These are phyloP conservation scores for Pythium folliculosum DNA, from an alignment of 352 stramenopile genomes.

Conservation along the genomic window DNA sequence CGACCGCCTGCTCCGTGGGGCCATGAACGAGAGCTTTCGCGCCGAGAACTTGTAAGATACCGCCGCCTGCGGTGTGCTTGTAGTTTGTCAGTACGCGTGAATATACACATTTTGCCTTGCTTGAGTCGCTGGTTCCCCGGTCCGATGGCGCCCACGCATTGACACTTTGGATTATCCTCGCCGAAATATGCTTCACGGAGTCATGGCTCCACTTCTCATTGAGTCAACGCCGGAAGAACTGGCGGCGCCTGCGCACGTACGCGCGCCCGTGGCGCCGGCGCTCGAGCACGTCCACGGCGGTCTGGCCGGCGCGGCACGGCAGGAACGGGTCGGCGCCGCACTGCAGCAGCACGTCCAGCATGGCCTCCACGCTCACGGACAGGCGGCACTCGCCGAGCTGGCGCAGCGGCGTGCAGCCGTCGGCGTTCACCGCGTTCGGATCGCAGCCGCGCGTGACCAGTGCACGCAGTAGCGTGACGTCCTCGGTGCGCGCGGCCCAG, in stretches of 20 bases:
- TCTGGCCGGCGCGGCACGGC: neutral
- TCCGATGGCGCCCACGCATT: too few relatives aligned
- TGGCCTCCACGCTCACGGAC: neutral
- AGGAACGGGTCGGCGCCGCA: constrained; percentile 16
- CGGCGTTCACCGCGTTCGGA: neutral
- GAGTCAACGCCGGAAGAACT: constrained; percentile 4
- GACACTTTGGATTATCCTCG: too few relatives aligned
- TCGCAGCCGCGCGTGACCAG: constrained; percentile 4
- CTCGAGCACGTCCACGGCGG: neutral
- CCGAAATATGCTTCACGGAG: too few relatives aligned
- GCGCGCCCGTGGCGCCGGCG: neutral
- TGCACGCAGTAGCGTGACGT: neutral
- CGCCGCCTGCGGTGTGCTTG: too few relatives aligned
- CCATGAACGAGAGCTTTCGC: too few relatives aligned
- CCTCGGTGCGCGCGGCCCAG: constrained; percentile 3
- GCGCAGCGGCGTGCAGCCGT: constrained; percentile 6
- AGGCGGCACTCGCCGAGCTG: constrained; percentile 3
- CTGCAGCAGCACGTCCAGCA: constrained; percentile 14
- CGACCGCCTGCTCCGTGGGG: too few relatives aligned
- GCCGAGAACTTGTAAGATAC: too few relatives aligned
- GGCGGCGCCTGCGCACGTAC: neutral
- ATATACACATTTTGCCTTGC: too few relatives aligned
- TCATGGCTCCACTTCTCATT: too few relatives aligned
- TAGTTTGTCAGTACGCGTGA: too few relatives aligned
- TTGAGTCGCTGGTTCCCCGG: too few relatives aligned